Conservation (phyloP, 495 filamentous ascomycete genomes). For the Ascobolus immersus region DNA sequence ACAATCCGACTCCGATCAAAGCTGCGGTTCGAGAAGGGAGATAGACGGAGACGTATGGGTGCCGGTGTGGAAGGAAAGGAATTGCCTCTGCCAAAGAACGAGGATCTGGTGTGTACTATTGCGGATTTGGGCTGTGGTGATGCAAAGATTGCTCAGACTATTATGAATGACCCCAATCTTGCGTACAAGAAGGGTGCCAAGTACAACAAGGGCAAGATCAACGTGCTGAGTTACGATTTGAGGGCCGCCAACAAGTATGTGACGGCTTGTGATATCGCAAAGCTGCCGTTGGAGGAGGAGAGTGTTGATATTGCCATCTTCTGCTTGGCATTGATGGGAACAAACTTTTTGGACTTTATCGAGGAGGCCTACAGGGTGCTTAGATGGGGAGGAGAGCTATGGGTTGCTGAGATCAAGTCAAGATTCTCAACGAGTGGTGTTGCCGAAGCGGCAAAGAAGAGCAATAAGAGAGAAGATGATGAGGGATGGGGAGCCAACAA, state of each 20-base stretch:
- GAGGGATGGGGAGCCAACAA: constrained; percentile 21
- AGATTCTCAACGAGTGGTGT: constrained; percentile 38
- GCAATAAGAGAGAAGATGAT: constrained; percentile 31
- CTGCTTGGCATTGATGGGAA: constrained; percentile 93
- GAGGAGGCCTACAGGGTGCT: constrained; percentile 83
- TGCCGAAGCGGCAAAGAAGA: constrained; percentile 17
- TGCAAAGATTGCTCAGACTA: constrained; percentile 35
- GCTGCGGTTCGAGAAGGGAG: constrained; percentile 14
- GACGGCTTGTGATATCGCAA: constrained; percentile 65
- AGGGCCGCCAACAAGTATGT: constrained; percentile 34
- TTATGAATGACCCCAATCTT: too few relatives aligned
- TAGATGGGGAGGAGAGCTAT: constrained; percentile 77
- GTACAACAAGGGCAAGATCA: constrained; percentile 35
- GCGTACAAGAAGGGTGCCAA: constrained; percentile 10
- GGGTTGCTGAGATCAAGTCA: constrained; percentile 89
- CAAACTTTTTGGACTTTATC: constrained; percentile 86
- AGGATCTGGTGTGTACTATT: constrained; percentile 41
- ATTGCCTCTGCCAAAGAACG: constrained; percentile 12
- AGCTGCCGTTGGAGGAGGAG: constrained; percentile 44
- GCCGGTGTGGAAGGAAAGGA: constrained; percentile 1
- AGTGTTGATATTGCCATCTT: constrained; percentile 68
- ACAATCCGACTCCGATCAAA: constrained; percentile 31
- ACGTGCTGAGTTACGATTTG: constrained; percentile 39
- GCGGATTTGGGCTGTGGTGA: constrained; percentile 71
- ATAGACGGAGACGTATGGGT: too few relatives aligned